Evolutionary conservation across 768 basidiomycete species (phyloP).

Genomic region (Lactifluus rugatus): DNA sequence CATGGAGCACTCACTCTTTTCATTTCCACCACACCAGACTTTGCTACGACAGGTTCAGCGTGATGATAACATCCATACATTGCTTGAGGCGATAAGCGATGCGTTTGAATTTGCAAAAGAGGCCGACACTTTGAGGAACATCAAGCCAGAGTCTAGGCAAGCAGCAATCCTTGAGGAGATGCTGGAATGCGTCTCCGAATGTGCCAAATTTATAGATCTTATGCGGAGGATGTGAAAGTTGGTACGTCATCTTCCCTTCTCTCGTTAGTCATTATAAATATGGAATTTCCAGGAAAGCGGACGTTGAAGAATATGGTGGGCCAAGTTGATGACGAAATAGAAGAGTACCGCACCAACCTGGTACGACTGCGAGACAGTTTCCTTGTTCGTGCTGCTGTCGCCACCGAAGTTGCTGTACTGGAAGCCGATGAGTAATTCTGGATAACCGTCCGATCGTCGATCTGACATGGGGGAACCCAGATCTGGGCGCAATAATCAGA

Average conservation of each 20-base stretch:
- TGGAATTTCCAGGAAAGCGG: neutral
- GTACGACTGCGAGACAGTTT: neutral
- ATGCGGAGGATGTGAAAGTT: neutral
- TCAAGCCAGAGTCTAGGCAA: neutral
- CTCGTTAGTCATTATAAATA: neutral
- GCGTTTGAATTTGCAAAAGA: neutral
- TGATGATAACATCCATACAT: neutral
- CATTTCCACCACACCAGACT: neutral
- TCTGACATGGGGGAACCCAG: neutral
- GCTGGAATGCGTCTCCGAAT: too few relatives aligned
- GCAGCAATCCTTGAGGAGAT: neutral
- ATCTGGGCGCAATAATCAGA: neutral
- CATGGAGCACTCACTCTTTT: neutral
- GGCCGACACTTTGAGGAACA: neutral
- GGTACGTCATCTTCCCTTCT: neutral
- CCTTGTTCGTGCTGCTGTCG: neutral
- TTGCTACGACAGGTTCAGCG: neutral
- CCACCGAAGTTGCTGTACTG: neutral
- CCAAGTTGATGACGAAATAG: neutral
- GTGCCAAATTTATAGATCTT: neutral
- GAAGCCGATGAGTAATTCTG: neutral
- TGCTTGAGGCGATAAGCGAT: neutral
- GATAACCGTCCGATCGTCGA: too few relatives aligned
- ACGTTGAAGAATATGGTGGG: neutral
- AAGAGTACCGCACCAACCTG: neutral